Evolutionary conservation across 768 basidiomycete species (phyloP).

Genomic region (Melanogaster broomeanus): DNA sequence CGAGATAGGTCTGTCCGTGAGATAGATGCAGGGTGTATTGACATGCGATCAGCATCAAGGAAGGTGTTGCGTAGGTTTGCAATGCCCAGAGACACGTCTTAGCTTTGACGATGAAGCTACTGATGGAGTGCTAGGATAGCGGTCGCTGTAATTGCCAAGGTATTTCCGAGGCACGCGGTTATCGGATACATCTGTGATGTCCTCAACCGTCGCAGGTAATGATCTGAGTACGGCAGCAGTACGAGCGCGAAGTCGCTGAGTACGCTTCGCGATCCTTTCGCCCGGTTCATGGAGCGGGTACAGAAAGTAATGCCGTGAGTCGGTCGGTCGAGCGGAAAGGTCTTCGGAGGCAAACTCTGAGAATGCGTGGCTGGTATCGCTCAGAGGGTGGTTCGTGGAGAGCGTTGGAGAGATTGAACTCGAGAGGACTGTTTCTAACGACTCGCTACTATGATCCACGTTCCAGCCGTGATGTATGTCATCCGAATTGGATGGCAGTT

Average conservation of each 20-base stretch:
- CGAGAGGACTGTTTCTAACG: constrained; percentile 26
- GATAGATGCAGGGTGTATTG: constrained; percentile 6
- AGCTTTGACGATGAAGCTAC: constrained; percentile 12
- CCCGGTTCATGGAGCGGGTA: constrained; percentile 24
- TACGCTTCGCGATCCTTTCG: constrained; percentile 24
- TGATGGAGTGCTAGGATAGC: background rate
- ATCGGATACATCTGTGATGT: constrained; percentile 1
- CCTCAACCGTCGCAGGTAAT: constrained; percentile 29
- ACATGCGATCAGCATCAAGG: constrained; percentile 9
- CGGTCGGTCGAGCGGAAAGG: background rate
- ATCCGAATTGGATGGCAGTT: constrained; percentile 9
- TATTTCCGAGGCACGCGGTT: background rate
- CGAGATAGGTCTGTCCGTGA: constrained; percentile 12
- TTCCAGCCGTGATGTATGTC: constrained; percentile 14
- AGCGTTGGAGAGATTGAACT: constrained; percentile 7
- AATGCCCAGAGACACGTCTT: constrained; percentile 24
- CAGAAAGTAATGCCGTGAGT: constrained; percentile 9
- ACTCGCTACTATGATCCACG: constrained; percentile 17
- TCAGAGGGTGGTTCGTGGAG: background rate
- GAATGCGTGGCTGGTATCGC: constrained; percentile 9
- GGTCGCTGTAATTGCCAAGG: background rate
- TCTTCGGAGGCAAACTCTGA: constrained; percentile 1
- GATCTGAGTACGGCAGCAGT: constrained; percentile 27
- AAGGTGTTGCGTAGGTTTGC: constrained; percentile 27
- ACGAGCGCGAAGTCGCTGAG: constrained; percentile 26